These are phyloP conservation scores for Boletus reticulatus DNA, from an alignment of 768 basidiomycete genomes.

Conservation along the genomic window DNA sequence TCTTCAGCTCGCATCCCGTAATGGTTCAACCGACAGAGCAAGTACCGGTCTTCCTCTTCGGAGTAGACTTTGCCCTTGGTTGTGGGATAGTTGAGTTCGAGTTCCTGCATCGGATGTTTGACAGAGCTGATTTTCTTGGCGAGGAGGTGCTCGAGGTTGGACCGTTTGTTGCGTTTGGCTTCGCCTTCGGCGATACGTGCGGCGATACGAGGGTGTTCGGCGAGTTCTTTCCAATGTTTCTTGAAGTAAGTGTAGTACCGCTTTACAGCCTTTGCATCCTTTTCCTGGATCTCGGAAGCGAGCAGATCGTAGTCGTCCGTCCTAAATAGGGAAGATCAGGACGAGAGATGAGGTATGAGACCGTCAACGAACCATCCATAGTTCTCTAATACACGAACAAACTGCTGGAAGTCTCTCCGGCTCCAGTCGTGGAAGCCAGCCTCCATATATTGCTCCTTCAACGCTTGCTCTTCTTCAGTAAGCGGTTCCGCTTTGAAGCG, in stretches of 20 bases:
- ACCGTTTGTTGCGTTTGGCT: conserved; percentile 83
- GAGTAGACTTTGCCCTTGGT: conserved; percentile 97
- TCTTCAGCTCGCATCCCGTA: conserved; percentile 89
- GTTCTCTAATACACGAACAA: conserved; percentile 72
- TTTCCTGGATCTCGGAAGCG: conserved; percentile 81
- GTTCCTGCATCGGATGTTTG: conserved; percentile 92
- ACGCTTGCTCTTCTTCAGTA: conserved; percentile 80
- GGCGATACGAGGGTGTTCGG: conserved; percentile 75
- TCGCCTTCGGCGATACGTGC: conserved; percentile 88
- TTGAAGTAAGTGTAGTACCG: conserved; percentile 82
- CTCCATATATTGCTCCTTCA: conserved; percentile 74
- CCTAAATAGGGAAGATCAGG: conserved; percentile 35
- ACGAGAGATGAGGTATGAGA: background rate
- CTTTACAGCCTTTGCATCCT: conserved; percentile 73
- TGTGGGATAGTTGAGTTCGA: conserved; percentile 91
- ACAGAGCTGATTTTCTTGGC: conserved; percentile 80
- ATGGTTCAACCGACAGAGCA: conserved; percentile 84
- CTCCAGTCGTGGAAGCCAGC: conserved; percentile 92
- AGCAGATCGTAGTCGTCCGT: conserved; percentile 64
- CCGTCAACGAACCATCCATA: conserved; percentile 68
- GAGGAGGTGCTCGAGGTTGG: conserved; percentile 76
- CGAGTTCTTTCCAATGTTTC: conserved; percentile 77
- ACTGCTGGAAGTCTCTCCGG: conserved; percentile 84
- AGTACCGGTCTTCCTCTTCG: conserved; percentile 96
- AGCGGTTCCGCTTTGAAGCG: conserved; percentile 83